These are phyloP conservation scores for Paramecium sexaurelia DNA, from an alignment of 73 alveolate species.

Conservation along the genomic window DNA sequence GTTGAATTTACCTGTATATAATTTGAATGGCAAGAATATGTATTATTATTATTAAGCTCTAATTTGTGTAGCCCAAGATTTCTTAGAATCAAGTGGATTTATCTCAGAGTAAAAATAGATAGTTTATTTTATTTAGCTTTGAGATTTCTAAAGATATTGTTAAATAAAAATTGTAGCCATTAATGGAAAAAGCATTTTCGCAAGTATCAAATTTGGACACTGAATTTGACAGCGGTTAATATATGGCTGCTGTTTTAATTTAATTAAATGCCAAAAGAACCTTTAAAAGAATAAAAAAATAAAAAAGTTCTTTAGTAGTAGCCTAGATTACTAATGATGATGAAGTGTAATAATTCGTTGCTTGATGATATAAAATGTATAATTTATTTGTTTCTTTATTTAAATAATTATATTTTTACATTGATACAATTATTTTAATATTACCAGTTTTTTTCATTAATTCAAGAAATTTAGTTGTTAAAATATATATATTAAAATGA, in stretches of 20 bases:
- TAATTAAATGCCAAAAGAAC: neutral
- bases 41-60: constrained; percentile 20
- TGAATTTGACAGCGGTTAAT: constrained; percentile 30
- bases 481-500: neutral
- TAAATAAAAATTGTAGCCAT: neutral
- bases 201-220: neutral
- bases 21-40: neutral
- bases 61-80: neutral
- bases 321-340: constrained; percentile 31
- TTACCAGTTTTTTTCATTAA: neutral
- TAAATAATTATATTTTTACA: too few relatives aligned
- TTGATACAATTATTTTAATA: too few relatives aligned
- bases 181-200: neutral
- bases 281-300: neutral
- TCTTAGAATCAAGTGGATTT: constrained; percentile 30
- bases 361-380: neutral
- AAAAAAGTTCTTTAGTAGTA: neutral
- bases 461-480: neutral
- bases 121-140: neutral
- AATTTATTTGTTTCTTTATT: neutral
- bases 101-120: neutral
- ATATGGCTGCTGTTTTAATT: constrained; percentile 11
- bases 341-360: constrained; percentile 41
- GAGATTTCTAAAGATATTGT: neutral
- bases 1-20: constrained; percentile 4